Evolutionary conservation across 306 rosid genomes (phyloP), one percentile per base, ranked within the genome.

Genomic region (Glycine tomentella): DNA sequence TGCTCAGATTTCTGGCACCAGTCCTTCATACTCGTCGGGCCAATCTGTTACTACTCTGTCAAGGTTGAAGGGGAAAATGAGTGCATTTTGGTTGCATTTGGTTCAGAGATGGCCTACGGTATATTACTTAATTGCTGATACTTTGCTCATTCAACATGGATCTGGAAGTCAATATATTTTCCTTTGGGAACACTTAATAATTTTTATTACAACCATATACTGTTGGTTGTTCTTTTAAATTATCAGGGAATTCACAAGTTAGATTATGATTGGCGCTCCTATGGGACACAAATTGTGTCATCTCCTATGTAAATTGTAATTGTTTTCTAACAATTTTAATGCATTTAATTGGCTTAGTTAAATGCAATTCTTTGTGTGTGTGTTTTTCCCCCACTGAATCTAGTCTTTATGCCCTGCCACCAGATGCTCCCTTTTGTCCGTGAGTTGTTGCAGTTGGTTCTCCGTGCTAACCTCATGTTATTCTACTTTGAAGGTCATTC

Each of bases 391-490:
- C 53, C 72, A 17, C 85, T 84, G 71, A 84, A 73, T 67, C 83
- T 74, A 65, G 67, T 38, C 77, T 74, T 78, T 80, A 25, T 25
- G 76, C 69, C 72, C 82, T 40, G 33, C 78, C 31, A 84, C 69
- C 90, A 96, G 99, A 90, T 92, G 87, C 94, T 93, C 17, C 99
- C 99, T 81, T 72, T 89, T 68, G 97, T 87, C 84, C 97, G 93
- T 6, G 99, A 96, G 78, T 81, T 92, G 81, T 84, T 96, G 92
- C 97, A 90, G 68, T 72, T 96, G 91, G 85, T 88, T 81, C 84
- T 96, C 76, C 98, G 99, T 70, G 97, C 99, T 56, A 96, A 96
- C 83, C 97, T 95, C 74, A 95, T 95, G 99, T 80, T 95, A 83
- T 95, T 95, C 91, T 95, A 95, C 90, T 95, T 95, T 83, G 99